Evolutionary conservation across 2,329 filamentous ascomycete species (phyloP).

Genomic region (Didymella sp.): DNA sequence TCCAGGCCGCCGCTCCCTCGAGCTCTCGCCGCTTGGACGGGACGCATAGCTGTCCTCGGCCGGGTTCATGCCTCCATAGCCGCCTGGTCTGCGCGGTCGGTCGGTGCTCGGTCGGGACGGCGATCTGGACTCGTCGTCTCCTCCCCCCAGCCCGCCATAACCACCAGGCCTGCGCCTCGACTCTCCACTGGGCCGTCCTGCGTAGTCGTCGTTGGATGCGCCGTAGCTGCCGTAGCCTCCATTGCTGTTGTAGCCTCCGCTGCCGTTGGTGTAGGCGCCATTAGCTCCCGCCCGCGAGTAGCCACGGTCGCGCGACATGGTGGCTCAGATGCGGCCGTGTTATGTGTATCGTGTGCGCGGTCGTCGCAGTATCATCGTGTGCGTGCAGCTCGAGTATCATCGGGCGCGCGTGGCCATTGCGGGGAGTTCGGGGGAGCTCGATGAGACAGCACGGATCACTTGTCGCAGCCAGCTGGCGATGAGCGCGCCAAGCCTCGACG

Average conservation of each 20-base stretch:
- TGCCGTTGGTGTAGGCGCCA: constrained; percentile 44
- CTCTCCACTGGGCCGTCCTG: constrained; percentile 34
- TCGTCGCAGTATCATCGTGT: constrained; percentile 11
- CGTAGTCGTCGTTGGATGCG: constrained; percentile 25
- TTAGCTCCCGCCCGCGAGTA: constrained; percentile 43
- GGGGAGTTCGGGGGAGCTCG: constrained; percentile 40
- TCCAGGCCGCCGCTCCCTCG: constrained; percentile 37
- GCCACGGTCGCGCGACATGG: constrained; percentile 49
- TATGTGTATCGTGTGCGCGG: constrained; percentile 8
- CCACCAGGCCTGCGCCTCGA: constrained; percentile 43
- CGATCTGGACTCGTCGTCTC: constrained; percentile 26
- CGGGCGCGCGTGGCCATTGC: constrained; percentile 25
- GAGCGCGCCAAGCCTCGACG: constrained; percentile 14
- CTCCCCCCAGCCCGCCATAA: constrained; percentile 36
- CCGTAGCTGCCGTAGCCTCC: constrained; percentile 34
- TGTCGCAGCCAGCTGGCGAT: constrained; percentile 15
- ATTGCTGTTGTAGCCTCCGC: constrained; percentile 27
- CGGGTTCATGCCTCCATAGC: constrained; percentile 41
- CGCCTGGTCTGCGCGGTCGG: constrained; percentile 37
- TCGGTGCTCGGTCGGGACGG: constrained; percentile 30
- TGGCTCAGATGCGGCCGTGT: constrained; percentile 17
- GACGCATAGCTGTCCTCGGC: constrained; percentile 32
- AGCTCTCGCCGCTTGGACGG: constrained; percentile 27
- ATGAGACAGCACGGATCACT: constrained; percentile 26
- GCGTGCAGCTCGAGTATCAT: constrained; percentile 16